Conservation (phyloP, 345 rosid genomes). For the Leavenworthia alabamica region DNA sequence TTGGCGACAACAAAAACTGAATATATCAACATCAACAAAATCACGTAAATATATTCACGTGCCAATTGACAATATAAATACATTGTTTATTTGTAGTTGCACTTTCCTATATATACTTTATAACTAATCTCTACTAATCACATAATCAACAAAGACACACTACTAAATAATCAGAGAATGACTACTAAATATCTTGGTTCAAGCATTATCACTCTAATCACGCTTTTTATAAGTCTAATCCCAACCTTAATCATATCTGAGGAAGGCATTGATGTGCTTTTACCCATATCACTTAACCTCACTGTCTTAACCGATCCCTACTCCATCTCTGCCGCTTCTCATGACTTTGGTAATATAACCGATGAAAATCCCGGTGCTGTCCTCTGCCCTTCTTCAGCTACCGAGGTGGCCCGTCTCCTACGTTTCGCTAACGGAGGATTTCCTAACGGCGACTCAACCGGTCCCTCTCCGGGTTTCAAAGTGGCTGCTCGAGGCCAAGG, state of each 20-base stretch:
- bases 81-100: not conserved
- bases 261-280: slow-evolving; percentile 17
- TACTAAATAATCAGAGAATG: slow-evolving; percentile 13
- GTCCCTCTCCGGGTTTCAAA: slow-evolving; percentile 29
- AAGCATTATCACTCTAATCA: slow-evolving; percentile 15
- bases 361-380: slow-evolving; percentile 50
- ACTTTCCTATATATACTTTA: slow-evolving; percentile 2
- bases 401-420: slow-evolving; percentile 47
- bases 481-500: slow-evolving; percentile 78
- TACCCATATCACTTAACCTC: slow-evolving; percentile 32
- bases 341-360: slow-evolving; percentile 61
- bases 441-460: not conserved
- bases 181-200: not conserved
- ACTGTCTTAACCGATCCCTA: slow-evolving; percentile 40
- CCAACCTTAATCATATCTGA: slow-evolving; percentile 15
- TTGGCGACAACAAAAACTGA: slow-evolving; percentile 10
- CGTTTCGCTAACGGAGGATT: slow-evolving; percentile 31
- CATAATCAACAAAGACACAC: slow-evolving; percentile 20
- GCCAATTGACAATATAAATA: not conserved
- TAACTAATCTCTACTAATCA: slow-evolving; percentile 2
- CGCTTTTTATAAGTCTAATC: not conserved
- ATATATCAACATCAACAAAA: slow-evolving; percentile 14
- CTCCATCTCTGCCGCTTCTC: slow-evolving; percentile 42
- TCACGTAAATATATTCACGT: slow-evolving; percentile 29
- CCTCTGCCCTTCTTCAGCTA: slow-evolving; percentile 48